phyloP scores from a whole-genome alignment of 2,329 filamentous ascomycete species.

The Nothophoma quercina region DNA sequence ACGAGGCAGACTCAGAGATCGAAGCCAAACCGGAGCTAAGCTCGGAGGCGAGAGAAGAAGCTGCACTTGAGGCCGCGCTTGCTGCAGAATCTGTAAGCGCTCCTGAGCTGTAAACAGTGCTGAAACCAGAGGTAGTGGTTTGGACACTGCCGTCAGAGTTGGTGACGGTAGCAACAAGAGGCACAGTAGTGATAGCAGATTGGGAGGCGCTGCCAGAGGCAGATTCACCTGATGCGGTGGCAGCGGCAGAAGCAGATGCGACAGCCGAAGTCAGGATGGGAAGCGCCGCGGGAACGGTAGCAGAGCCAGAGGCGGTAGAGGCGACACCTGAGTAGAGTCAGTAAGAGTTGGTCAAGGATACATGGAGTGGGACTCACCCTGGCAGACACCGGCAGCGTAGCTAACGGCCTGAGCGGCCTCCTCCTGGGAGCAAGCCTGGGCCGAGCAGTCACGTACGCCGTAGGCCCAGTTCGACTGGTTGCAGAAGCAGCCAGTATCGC shows the following conservation, averaged over 20 bases:
- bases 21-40: slow-evolving; percentile 16
- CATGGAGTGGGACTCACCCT: slow-evolving; percentile 30
- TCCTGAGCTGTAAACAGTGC: slow-evolving; percentile 27
- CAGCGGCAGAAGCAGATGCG: slow-evolving; percentile 10
- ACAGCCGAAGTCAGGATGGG: slow-evolving; percentile 34
- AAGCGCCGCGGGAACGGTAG: slow-evolving; percentile 27
- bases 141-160: slow-evolving; percentile 30
- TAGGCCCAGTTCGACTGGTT: slow-evolving; percentile 54
- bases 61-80: slow-evolving; percentile 23
- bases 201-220: slow-evolving; percentile 16
- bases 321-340: slow-evolving; percentile 5
- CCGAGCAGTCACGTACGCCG: slow-evolving; percentile 58
- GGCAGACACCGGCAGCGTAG: slow-evolving; percentile 46
- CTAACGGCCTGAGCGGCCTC: slow-evolving; percentile 41
- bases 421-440: slow-evolving; percentile 47
- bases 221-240: slow-evolving; percentile 18
- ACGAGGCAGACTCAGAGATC: slow-evolving; percentile 17
- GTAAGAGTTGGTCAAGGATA: not conserved
- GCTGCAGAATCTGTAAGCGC: slow-evolving; percentile 21
- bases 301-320: not conserved
- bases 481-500: slow-evolving; percentile 56
- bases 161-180: slow-evolving; percentile 31
- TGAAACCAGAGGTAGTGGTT: slow-evolving; percentile 35
- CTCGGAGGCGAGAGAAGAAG: slow-evolving; percentile 21
- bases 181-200: slow-evolving; percentile 26